These are phyloP conservation scores for Lolium perenne DNA, from an alignment of 176 grass and related monocot species.

Conservation along the genomic window DNA sequence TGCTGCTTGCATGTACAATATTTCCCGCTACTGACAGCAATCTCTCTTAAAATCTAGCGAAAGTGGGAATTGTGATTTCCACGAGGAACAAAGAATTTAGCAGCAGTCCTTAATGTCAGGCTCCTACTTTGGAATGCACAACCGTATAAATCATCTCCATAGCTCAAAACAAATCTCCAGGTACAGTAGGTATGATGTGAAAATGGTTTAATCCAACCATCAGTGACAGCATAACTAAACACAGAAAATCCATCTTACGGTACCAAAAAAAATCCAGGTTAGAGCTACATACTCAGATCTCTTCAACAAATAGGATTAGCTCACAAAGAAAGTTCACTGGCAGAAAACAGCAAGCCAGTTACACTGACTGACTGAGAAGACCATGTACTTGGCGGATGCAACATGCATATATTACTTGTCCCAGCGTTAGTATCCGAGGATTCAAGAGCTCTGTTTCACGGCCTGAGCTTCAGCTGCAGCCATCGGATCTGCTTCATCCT, in stretches of 20 bases:
- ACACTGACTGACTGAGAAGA: background rate
- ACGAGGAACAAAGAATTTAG: too few relatives aligned
- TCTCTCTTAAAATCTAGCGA: too few relatives aligned
- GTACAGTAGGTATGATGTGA: too few relatives aligned
- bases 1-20: too few relatives aligned
- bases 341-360: constrained; percentile 10
- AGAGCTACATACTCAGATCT: background rate
- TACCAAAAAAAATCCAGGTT: background rate
- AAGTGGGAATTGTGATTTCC: too few relatives aligned
- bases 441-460: constrained; percentile 57
- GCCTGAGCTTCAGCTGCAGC: constrained; percentile 62
- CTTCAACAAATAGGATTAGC: background rate
- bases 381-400: constrained; percentile 21
- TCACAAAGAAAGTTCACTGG: background rate
- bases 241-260: background rate
- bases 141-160: too few relatives aligned
- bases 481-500: constrained; percentile 91
- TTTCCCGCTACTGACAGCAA: too few relatives aligned
- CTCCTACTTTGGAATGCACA: too few relatives aligned
- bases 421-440: background rate
- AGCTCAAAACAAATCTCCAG: too few relatives aligned
- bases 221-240: background rate
- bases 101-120: too few relatives aligned
- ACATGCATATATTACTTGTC: constrained; percentile 27
- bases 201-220: background rate